Percentiles rank a stretch among this genome's conserved stretches.
Evolutionary conservation across 2,329 filamentous ascomycete genomes (phyloP).

Genomic region (Cladosporium halotolerans): DNA sequence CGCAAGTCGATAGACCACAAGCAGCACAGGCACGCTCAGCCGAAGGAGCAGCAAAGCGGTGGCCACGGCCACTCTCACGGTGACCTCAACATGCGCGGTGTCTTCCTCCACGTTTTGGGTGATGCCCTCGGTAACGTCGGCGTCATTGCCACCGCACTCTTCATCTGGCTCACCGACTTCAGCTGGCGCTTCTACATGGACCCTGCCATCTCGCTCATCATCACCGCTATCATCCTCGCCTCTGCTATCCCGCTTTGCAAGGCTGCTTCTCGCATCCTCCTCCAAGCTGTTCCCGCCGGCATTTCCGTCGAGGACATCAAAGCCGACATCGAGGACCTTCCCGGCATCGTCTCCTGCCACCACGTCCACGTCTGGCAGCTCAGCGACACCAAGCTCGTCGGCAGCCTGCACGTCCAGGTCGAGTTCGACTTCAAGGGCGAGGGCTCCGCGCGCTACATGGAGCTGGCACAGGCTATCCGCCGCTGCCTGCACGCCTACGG

Average conservation of each 20-base stretch:
- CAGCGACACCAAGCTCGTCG: constrained; percentile 88
- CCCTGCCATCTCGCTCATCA: constrained; percentile 85
- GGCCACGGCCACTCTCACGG: constrained; percentile 74
- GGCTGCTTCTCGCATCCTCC: constrained; percentile 76
- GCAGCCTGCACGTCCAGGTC: constrained; percentile 88
- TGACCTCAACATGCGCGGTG: constrained; percentile 89
- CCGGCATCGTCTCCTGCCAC: constrained; percentile 83
- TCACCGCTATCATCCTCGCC: constrained; percentile 69
- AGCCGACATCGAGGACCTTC: constrained; percentile 79
- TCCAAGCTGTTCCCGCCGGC: constrained; percentile 88
- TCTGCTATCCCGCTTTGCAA: constrained; percentile 73
- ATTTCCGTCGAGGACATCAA: constrained; percentile 85
- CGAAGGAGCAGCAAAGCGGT: constrained; percentile 51
- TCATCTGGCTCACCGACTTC: constrained; percentile 88
- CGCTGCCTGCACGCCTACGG: constrained; percentile 90
- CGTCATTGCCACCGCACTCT: constrained; percentile 72
- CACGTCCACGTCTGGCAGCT: constrained; percentile 98
- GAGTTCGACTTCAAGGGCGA: constrained; percentile 82
- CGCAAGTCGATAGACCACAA: constrained; percentile 32
- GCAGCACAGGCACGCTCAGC: constrained; percentile 73
- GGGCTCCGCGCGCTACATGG: constrained; percentile 77
- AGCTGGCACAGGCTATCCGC: constrained; percentile 72
- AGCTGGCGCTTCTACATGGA: constrained; percentile 81
- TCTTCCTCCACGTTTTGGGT: constrained; percentile 66
- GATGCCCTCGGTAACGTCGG: constrained; percentile 83